Conservation (phyloP, 139 green algal genomes). For the Chlorella sorokiniana region DNA sequence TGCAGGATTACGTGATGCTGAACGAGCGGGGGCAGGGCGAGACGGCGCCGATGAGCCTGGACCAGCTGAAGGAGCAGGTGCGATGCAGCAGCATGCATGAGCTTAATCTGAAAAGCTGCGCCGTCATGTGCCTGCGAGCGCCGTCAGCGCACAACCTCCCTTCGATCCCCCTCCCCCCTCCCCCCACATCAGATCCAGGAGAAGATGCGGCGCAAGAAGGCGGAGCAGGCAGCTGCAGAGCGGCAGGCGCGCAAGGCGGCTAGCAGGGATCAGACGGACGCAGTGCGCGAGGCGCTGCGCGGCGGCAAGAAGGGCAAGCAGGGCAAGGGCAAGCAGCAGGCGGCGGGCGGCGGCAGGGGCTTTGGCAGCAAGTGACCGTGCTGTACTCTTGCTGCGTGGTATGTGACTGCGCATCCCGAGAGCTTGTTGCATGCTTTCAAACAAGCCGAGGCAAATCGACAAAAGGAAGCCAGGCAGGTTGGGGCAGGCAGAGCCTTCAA, state of each 20-base stretch:
- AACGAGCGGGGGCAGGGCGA: not conserved
- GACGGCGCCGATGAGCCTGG: constrained; percentile 16
- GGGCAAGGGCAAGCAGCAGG: not conserved
- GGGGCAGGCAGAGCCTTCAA: not conserved
- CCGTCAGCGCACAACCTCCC: not conserved
- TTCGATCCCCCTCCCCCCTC: not conserved
- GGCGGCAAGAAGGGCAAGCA: not conserved
- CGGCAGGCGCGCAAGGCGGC: not conserved
- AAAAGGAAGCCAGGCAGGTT: too few relatives aligned
- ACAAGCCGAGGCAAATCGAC: too few relatives aligned
- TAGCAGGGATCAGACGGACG: not conserved
- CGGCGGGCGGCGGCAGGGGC: not conserved
- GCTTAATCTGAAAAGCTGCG: too few relatives aligned
- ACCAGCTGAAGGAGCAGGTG: constrained; percentile 22
- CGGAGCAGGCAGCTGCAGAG: not conserved
- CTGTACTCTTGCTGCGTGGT: too few relatives aligned
- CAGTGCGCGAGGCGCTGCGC: constrained; percentile 12
- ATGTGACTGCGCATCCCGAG: not conserved
- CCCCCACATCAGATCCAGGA: constrained; percentile 14
- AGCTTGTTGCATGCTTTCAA: not conserved
- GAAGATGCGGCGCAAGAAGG: constrained; percentile 15
- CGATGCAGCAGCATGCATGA: too few relatives aligned
- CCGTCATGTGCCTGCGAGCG: too few relatives aligned
- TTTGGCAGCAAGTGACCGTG: constrained; percentile 10
- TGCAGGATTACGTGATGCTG: constrained; percentile 29